A percentile compares a stretch with the other conserved stretches of the same genome.
Evolutionary conservation across 73 alveolate species (phyloP).

Genomic region (Stentor roeselii): DNA sequence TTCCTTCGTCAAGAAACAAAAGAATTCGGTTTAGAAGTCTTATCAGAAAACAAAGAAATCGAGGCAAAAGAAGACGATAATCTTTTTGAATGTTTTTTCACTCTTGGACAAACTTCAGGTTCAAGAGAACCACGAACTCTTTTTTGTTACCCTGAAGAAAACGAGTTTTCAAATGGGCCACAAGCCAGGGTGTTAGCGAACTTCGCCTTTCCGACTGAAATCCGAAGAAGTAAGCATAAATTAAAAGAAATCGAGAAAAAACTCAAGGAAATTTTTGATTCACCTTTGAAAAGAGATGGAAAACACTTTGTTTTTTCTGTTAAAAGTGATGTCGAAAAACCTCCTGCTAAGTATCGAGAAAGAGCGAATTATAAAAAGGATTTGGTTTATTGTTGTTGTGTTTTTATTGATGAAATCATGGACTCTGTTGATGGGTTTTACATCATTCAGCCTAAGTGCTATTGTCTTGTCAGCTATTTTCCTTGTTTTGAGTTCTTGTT

Average conservation of each 20-base stretch:
- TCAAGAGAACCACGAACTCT: neutral
- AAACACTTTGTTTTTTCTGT: conserved; percentile 11
- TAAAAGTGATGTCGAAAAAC: conserved; percentile 1
- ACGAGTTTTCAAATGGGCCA: neutral
- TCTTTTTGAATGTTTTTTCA: neutral
- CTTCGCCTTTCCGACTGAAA: conserved; percentile 18
- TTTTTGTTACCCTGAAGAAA: neutral
- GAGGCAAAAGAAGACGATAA: neutral
- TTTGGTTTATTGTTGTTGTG: conserved; percentile 16
- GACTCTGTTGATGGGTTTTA: neutral
- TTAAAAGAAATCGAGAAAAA: neutral
- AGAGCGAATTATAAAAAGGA: conserved; percentile 3
- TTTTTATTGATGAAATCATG: neutral
- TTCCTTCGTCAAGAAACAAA: neutral
- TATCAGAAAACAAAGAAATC: too few species aligned
- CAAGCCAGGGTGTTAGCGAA: conserved; percentile 12
- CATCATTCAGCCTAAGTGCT: neutral
- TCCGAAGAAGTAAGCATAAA: neutral
- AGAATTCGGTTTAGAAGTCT: neutral
- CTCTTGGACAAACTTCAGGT: neutral
- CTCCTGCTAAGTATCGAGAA: neutral
- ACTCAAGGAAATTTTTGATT: neutral
- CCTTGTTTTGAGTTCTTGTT: conserved; percentile 1
- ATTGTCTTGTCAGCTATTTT: neutral
- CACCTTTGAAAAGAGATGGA: neutral